Percentiles rank a stretch among this genome's conserved stretches.
Evolutionary conservation across 1,284 basidiomycete genomes (phyloP).

Genomic region (Schizophyllum amplum): DNA sequence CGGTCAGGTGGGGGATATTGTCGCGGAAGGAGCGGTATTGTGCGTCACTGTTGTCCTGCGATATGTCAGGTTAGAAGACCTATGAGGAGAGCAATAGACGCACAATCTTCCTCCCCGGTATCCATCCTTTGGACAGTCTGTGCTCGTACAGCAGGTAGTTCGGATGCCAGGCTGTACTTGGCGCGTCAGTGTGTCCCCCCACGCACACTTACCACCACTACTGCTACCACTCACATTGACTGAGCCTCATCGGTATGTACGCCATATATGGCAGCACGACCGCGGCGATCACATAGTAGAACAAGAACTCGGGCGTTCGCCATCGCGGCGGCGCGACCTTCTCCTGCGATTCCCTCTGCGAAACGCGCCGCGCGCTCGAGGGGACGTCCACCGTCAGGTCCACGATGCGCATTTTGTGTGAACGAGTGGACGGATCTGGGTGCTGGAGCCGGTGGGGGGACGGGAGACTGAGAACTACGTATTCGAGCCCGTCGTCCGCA

Average conservation of each 20-base stretch:
- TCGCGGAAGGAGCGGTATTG: constrained; percentile 82
- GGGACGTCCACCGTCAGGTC: constrained; percentile 43
- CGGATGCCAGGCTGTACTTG: constrained; percentile 52
- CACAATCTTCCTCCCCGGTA: constrained; percentile 59
- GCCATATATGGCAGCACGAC: constrained; percentile 72
- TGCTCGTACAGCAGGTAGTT: constrained; percentile 63
- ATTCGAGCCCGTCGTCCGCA: neutral
- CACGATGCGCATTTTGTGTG: constrained; percentile 11
- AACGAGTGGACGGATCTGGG: neutral
- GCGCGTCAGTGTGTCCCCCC: constrained; percentile 5
- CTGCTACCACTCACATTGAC: constrained; percentile 48
- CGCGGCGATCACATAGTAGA: constrained; percentile 64
- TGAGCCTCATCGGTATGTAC: constrained; percentile 75
- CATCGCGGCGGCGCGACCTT: constrained; percentile 48
- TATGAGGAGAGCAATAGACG: neutral
- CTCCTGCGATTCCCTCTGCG: constrained; percentile 16
- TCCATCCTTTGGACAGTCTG: constrained; percentile 61
- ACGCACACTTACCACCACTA: neutral
- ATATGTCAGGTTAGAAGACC: constrained; percentile 9
- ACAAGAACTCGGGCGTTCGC: constrained; percentile 75
- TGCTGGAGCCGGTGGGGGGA: neutral
- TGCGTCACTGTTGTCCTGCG: constrained; percentile 77
- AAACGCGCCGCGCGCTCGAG: constrained; percentile 21
- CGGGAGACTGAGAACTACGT: neutral
- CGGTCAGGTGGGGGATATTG: constrained; percentile 56